These are phyloP conservation scores for Cudoniella acicularis DNA, from an alignment of 495 filamentous ascomycete genomes.

Conservation along the genomic window DNA sequence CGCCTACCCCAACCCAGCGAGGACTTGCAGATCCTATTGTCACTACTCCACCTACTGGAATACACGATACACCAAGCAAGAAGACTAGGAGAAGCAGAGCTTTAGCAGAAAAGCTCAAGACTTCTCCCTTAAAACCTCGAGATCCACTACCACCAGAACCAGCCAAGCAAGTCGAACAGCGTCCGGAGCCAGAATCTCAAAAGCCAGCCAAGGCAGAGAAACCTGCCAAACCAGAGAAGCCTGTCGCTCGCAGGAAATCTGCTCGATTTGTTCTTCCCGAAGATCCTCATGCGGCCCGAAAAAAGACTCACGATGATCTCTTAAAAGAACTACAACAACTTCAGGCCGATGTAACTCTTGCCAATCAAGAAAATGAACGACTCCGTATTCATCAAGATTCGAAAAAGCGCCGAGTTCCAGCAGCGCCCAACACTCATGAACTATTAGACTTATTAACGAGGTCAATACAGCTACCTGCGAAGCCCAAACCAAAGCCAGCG, in stretches of 20 bases:
- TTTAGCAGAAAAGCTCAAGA: conserved; percentile 38
- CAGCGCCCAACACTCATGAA: conserved; percentile 16
- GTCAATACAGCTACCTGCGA: conserved; percentile 3
- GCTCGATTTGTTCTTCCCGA: conserved; percentile 17
- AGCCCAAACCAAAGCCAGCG: conserved; percentile 32
- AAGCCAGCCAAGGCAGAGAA: not conserved
- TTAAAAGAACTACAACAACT: conserved; percentile 24
- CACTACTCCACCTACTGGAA: conserved; percentile 47
- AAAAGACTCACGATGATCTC: conserved; percentile 19
- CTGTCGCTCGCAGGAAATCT: conserved; percentile 19
- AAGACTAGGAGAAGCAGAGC: conserved; percentile 33
- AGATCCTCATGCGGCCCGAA: conserved; percentile 23
- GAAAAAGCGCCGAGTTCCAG: not conserved
- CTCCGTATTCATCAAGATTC: conserved; percentile 15
- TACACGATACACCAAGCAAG: conserved; percentile 50
- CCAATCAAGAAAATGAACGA: conserved; percentile 25
- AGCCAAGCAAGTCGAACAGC: not conserved
- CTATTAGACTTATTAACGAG: conserved; percentile 12
- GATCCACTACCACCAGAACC: conserved; percentile 12
- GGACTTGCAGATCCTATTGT: conserved; percentile 52
- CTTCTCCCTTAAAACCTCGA: conserved; percentile 32
- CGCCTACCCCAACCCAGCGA: conserved; percentile 62
- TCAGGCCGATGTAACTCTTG: conserved; percentile 25
- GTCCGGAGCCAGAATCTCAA: not conserved
- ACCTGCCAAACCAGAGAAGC: not conserved